Conservation (phyloP, 768 basidiomycete genomes). For the Pisolithus sp. region DNA sequence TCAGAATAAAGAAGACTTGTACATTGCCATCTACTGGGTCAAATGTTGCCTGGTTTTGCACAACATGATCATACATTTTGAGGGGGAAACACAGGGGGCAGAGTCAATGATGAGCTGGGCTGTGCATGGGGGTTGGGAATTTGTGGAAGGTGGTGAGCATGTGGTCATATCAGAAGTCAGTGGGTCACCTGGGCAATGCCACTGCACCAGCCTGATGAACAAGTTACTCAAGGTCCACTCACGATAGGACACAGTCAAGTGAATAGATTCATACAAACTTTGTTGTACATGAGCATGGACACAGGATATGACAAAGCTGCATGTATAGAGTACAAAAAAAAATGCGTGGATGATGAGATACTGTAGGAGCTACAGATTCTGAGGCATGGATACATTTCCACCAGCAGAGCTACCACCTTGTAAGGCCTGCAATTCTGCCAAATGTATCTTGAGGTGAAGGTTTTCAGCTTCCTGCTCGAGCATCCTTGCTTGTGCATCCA, state of each 20-base stretch:
- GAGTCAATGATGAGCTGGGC: background rate
- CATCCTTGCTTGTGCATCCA: background rate
- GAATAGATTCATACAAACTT: too few relatives aligned
- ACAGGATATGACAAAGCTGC: too few relatives aligned
- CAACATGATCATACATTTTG: conserved; percentile 1
- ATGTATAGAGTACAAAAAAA: too few relatives aligned
- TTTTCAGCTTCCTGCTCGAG: background rate
- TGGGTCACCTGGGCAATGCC: background rate
- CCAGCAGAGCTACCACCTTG: too few relatives aligned
- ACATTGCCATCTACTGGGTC: background rate
- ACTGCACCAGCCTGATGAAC: background rate
- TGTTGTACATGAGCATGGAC: too few relatives aligned
- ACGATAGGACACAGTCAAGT: too few relatives aligned
- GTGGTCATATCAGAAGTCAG: background rate
- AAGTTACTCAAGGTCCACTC: too few relatives aligned
- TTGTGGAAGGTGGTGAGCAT: background rate
- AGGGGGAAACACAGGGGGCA: background rate
- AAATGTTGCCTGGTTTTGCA: conserved; percentile 2
- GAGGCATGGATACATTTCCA: too few relatives aligned
- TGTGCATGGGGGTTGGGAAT: background rate
- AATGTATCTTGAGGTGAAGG: background rate
- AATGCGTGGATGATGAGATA: too few relatives aligned
- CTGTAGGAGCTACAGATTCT: too few relatives aligned
- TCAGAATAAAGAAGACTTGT: background rate
- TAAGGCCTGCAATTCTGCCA: background rate